Evolutionary conservation across 345 rosid species (phyloP), one percentile per base, ranked within the genome.

Genomic region (Corchorus capsularis): DNA sequence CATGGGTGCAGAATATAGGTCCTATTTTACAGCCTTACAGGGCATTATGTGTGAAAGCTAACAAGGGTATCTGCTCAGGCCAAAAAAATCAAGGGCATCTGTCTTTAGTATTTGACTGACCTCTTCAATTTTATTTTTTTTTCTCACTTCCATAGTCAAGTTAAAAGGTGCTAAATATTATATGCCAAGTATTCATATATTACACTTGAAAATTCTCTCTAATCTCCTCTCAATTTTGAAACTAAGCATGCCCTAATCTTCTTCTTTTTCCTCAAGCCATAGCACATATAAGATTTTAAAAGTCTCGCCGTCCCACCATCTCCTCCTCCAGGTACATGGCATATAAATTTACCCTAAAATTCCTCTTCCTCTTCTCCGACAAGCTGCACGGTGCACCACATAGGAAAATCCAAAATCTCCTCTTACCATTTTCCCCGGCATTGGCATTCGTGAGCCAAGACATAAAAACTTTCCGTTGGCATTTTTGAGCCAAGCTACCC

Each of bases 121-220:
- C 73, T 34, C 34, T 69, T 53, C 60, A 69, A 69, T 50, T 32
- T 50, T 50, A 50, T 50, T n/a, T 50, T 32, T 50, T 50, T 69
- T 50, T n/a, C 1, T 27, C 27, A 50, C 45, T 49, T 50, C 11
- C 27, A 34, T 16, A 12, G 39, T 68, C 46, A 34, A 69, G 46
- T 46, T 52, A 69, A 69, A 69, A 69, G 60, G 45, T 17, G 17
- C 10, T 15, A 19, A 52, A 50, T 27, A 34, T 60, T 52, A 17
- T 11, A 16, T 45, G 46, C 54, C 54, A 46, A 45, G 54, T 8
- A 45, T 45, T 7, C 8, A 45, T 45, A 45, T 45, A 45, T 5
- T 8, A 7, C 47, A 45, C 1, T 41, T 41, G 47, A 45, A 45
- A 45, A 5, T 45, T 45, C 8, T 45, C 47, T 45, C 47, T 45